Evolutionary conservation across 2,329 filamentous ascomycete species (phyloP), one percentile per base, ranked within the genome.

Genomic region (Aspergillus sp.): DNA sequence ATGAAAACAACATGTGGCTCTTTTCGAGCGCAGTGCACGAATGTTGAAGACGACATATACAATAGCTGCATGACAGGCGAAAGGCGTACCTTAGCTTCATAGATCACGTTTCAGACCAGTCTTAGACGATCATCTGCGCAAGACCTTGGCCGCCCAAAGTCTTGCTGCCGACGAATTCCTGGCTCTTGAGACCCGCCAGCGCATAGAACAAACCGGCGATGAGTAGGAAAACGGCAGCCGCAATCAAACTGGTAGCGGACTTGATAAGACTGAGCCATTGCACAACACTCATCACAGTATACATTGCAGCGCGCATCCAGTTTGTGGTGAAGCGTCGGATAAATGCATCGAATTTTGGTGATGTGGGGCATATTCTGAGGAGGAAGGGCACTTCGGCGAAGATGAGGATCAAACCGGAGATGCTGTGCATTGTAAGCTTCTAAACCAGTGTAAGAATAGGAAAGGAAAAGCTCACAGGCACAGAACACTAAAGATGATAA

Each of bases 301-400:
- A 99, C 74, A 96, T 89, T 60, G 82, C 90, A 19, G 94, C 94
- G 79, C 95, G 92, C 89, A 95, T 96, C 82, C 93, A 98, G 83
- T 97, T 98, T 61, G 93, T 96, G 65, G 92, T 92, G 82, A 99
- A 91, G 72, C 87, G 89, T 78, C 94, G 92, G 78, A 99, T 94
- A 75, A 92, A 89, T 67, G 81, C 82, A 77, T 99, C 95, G 80
- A 99, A 99, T 66, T 86, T 88, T 65, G 89, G 79, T 13, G 94
- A 98, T 5, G 95, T 99, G 60, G 95, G 95, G 82, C 95, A 99
- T 81, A 99, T 97, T 79, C 95, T 91, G 63, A 99, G 89, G 60
- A 99, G 90, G 61, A 98, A 89, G 28, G 95, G 95, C 17, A 99
- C 89, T 78, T 99, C 91, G 73, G 94, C 84, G 79, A 95, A 95